Evolutionary conservation across 768 basidiomycete species (phyloP).

Genomic region (Boletus sensibilis): DNA sequence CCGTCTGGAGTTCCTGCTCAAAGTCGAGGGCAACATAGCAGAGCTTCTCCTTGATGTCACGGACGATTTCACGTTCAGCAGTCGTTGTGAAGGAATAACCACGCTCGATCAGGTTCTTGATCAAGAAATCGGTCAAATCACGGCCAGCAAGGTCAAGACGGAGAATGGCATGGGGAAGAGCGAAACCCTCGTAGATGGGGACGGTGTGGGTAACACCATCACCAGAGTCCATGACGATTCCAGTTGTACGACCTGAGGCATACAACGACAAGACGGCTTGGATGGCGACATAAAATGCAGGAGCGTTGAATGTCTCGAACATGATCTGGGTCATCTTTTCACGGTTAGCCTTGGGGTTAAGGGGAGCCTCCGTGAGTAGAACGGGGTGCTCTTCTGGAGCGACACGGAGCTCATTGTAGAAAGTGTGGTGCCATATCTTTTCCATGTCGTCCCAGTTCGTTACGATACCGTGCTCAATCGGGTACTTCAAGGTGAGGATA

Average conservation of each 20-base stretch:
- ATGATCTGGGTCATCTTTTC: conserved; percentile 80
- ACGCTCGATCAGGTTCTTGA: conserved; percentile 86
- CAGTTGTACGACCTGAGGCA: conserved; percentile 92
- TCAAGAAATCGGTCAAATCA: conserved; percentile 81
- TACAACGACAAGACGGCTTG: conserved; percentile 78
- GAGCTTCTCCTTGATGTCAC: conserved; percentile 93
- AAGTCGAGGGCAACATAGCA: conserved; percentile 95
- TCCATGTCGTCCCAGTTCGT: conserved; percentile 99
- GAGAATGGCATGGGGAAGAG: conserved; percentile 89
- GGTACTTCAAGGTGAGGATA: conserved; percentile 91
- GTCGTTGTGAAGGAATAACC: conserved; percentile 94
- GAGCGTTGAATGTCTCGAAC: conserved; percentile 77
- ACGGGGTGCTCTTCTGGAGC: conserved; percentile 77
- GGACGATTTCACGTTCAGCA: conserved; percentile 90
- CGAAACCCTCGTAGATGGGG: conserved; percentile 94
- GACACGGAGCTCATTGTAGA: conserved; percentile 81
- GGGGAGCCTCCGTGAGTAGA: conserved; percentile 67
- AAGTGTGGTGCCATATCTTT: conserved; percentile 98
- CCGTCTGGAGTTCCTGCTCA: conserved; percentile 89
- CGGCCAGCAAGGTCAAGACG: conserved; percentile 92
- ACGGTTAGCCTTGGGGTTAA: conserved; percentile 71
- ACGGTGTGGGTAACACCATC: conserved; percentile 97
- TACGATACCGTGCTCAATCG: conserved; percentile 91
- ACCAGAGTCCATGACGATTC: conserved; percentile 93
- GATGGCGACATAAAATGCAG: conserved; percentile 73